phyloP scores from a whole-genome alignment of 2,329 filamentous ascomycete genomes.

The Raffaelea deltoideospora region DNA sequence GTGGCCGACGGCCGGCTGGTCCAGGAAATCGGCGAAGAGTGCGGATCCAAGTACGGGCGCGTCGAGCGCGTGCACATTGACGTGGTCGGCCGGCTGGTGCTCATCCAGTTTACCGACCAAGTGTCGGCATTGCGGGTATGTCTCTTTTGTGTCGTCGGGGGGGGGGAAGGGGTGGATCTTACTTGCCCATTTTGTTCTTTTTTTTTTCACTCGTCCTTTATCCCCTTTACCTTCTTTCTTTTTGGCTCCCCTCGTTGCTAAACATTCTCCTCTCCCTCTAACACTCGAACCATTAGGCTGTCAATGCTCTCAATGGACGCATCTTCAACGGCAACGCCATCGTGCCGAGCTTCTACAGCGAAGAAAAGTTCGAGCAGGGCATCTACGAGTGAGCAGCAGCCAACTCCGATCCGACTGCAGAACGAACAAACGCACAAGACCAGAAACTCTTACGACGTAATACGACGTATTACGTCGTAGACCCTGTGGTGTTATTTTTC shows the following conservation, averaged over 20 bases:
- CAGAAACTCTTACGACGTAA: too few relatives aligned
- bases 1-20: slow-evolving; percentile 54
- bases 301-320: slow-evolving; percentile 76
- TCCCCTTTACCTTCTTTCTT: neutral
- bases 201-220: neutral
- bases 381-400: slow-evolving; percentile 9
- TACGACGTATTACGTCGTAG: too few relatives aligned
- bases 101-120: slow-evolving; percentile 81
- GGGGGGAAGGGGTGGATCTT: too few relatives aligned
- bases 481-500: too few relatives aligned
- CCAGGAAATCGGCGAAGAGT: slow-evolving; percentile 93
- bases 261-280: slow-evolving; percentile 4
- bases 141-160: slow-evolving; percentile 12
- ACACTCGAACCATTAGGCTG: slow-evolving; percentile 43
- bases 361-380: slow-evolving; percentile 65
- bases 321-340: slow-evolving; percentile 82
- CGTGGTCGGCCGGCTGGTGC: slow-evolving; percentile 52
- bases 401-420: too few relatives aligned
- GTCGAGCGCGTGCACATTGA: slow-evolving; percentile 71
- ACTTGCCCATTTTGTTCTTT: neutral
- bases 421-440: neutral
- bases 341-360: slow-evolving; percentile 65
- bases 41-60: slow-evolving; percentile 63
- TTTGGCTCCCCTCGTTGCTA: slow-evolving; percentile 5
- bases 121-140: slow-evolving; percentile 71